A percentile compares a stretch with the other conserved stretches of the same genome.
These are phyloP conservation scores for Wickerhamiella nectarea DNA, from an alignment of 805 yeast species.

Conservation along the genomic window DNA sequence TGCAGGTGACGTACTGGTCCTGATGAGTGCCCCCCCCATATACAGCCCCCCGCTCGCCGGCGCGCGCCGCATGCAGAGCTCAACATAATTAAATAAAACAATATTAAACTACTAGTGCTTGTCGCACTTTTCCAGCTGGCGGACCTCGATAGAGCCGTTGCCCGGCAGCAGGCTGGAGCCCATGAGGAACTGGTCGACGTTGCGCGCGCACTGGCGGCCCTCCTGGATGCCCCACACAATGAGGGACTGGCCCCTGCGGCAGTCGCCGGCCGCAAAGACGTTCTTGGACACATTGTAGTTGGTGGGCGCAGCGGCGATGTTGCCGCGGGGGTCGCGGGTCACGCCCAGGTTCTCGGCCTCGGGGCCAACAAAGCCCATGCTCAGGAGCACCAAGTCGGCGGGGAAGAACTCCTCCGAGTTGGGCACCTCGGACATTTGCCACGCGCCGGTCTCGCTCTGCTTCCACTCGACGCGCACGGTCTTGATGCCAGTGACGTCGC, in stretches of 20 bases:
- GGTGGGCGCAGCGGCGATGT: constrained; percentile 47
- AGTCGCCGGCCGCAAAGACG: constrained; percentile 92
- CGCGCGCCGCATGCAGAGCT: too few species aligned
- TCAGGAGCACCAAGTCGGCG: constrained; percentile 83
- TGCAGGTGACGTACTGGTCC: too few species aligned
- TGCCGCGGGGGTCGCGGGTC: constrained; percentile 71
- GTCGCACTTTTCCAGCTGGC: background rate
- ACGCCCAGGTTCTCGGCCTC: constrained; percentile 61
- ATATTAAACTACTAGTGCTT: background rate
- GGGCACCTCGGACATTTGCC: constrained; percentile 98
- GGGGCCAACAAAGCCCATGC: constrained; percentile 98
- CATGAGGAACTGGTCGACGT: constrained; percentile 69
- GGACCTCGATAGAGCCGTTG: constrained; percentile 56
- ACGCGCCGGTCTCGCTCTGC: constrained; percentile 85
- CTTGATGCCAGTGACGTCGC: constrained; percentile 88
- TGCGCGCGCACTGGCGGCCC: constrained; percentile 96
- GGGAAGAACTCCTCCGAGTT: constrained; percentile 88
- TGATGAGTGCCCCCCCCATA: too few species aligned
- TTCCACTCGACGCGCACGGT: constrained; percentile 98
- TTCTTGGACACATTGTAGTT: constrained; percentile 63
- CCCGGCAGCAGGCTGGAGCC: constrained; percentile 80
- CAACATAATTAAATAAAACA: background rate
- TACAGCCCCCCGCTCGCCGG: too few species aligned
- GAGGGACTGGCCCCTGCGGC: constrained; percentile 96
- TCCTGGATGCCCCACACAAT: constrained; percentile 99